Conservation (phyloP, 2,329 filamentous ascomycete genomes). For the Scedosporium dehoogii region DNA sequence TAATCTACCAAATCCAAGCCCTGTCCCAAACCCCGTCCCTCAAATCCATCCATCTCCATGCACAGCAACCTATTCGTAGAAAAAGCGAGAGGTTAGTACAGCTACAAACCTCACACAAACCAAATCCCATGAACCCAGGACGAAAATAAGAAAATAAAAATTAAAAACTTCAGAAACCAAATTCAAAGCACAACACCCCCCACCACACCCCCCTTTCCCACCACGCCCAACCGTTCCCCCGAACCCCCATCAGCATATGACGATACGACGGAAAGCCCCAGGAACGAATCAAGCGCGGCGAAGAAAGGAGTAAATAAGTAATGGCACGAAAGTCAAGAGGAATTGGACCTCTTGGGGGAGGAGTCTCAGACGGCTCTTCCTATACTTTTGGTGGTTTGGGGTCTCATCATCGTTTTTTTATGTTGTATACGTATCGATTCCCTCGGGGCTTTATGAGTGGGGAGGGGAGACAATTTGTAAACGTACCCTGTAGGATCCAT, state of each 20-base stretch:
- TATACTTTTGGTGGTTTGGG: constrained; percentile 20
- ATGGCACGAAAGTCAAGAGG: constrained; percentile 11
- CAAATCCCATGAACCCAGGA: background rate
- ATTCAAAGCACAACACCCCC: constrained; percentile 28
- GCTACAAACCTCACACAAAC: background rate
- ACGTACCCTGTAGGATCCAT: background rate
- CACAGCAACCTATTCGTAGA: no score
- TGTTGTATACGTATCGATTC: background rate
- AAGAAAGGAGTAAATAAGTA: constrained; percentile 9
- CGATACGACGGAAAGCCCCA: constrained; percentile 21
- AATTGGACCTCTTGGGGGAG: constrained; percentile 12
- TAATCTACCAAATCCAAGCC: no score
- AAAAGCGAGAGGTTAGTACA: no score
- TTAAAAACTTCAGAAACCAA: constrained; percentile 24
- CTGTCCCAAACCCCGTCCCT: no score
- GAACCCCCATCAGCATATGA: constrained; percentile 16
- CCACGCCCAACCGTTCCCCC: background rate
- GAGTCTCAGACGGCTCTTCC: constrained; percentile 33
- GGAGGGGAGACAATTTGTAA: background rate
- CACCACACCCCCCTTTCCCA: constrained; percentile 15
- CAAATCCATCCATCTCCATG: no score
- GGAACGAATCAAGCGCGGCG: constrained; percentile 6
- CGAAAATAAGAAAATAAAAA: background rate
- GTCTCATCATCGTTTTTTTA: constrained; percentile 25
- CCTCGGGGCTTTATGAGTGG: background rate